Evolutionary conservation across 176 grass and related monocot genomes (phyloP).

Genomic region (Tuctoria greenei): DNA sequence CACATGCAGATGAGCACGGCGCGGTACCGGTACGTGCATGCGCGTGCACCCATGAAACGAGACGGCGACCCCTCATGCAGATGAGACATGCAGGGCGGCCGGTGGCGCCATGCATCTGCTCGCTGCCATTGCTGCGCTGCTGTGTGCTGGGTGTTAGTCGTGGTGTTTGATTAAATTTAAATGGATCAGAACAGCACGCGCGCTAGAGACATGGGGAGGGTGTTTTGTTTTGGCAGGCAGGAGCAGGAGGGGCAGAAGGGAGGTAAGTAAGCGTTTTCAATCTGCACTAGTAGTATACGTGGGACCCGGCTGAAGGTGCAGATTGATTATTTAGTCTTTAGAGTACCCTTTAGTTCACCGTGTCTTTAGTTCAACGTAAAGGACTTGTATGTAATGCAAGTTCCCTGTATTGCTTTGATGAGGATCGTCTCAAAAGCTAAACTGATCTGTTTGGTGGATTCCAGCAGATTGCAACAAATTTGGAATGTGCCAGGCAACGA

Average conservation of each 20-base stretch:
- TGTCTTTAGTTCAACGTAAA: neutral
- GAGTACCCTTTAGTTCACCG: neutral
- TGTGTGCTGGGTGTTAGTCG: neutral
- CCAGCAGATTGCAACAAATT: too few relatives aligned
- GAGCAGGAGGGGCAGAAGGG: slow-evolving; percentile 39
- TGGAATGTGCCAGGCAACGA: neutral
- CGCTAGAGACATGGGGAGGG: slow-evolving; percentile 6
- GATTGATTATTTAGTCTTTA: neutral
- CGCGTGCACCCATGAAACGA: slow-evolving; percentile 42
- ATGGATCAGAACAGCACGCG: neutral
- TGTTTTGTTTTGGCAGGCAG: slow-evolving; percentile 35
- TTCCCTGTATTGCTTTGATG: too few relatives aligned
- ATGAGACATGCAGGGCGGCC: neutral
- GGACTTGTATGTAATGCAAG: neutral
- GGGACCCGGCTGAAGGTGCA: neutral
- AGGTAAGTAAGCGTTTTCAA: slow-evolving; percentile 63
- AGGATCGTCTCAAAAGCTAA: too few relatives aligned
- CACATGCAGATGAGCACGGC: slow-evolving; percentile 8
- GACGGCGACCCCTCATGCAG: slow-evolving; percentile 67
- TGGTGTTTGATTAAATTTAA: neutral
- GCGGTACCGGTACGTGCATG: too few relatives aligned
- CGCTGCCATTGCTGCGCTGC: neutral
- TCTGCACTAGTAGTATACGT: slow-evolving; percentile 12
- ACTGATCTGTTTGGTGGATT: too few relatives aligned
- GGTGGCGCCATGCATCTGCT: neutral